Evolutionary conservation across 768 basidiomycete species (phyloP).

Genomic region (Hortiboletus campestris): DNA sequence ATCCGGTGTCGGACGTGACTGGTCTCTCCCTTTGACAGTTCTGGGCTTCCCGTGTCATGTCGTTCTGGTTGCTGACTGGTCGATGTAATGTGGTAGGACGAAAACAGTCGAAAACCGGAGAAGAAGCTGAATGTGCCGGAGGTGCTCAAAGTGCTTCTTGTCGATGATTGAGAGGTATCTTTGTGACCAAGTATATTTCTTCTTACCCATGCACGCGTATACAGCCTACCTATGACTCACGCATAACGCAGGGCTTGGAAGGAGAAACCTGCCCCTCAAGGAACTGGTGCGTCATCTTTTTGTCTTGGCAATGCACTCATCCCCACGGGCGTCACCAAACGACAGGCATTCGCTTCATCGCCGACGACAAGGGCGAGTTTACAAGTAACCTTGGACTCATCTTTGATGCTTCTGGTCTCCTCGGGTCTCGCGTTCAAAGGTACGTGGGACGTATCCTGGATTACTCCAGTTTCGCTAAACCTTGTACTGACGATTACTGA

Average conservation of each 20-base stretch:
- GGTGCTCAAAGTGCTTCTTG: conserved; percentile 80
- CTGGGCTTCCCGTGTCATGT: background rate
- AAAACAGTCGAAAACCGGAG: conserved; percentile 76
- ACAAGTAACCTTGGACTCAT: conserved; percentile 52
- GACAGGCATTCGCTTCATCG: conserved; percentile 57
- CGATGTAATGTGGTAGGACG: conserved; percentile 50
- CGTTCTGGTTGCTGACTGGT: background rate
- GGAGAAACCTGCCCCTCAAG: conserved; percentile 52
- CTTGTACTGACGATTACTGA: background rate
- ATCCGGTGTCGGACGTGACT: background rate
- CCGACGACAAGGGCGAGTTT: conserved; percentile 66
- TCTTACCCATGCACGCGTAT: background rate
- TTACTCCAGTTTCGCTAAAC: too few relatives aligned
- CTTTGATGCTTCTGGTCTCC: conserved; percentile 58
- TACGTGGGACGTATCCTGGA: conserved; percentile 16
- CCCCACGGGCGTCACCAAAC: background rate
- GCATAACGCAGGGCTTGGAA: conserved; percentile 58
- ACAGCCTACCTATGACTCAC: background rate
- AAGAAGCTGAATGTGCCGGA: conserved; percentile 91
- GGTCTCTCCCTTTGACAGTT: background rate
- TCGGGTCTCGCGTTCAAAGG: conserved; percentile 71
- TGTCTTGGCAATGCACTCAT: conserved; percentile 1
- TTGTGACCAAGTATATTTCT: conserved; percentile 51
- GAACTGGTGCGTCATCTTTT: conserved; percentile 43
- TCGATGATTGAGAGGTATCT: conserved; percentile 95